Conservation (phyloP, 2,329 filamentous ascomycete genomes). For the Catunica adiposa region DNA sequence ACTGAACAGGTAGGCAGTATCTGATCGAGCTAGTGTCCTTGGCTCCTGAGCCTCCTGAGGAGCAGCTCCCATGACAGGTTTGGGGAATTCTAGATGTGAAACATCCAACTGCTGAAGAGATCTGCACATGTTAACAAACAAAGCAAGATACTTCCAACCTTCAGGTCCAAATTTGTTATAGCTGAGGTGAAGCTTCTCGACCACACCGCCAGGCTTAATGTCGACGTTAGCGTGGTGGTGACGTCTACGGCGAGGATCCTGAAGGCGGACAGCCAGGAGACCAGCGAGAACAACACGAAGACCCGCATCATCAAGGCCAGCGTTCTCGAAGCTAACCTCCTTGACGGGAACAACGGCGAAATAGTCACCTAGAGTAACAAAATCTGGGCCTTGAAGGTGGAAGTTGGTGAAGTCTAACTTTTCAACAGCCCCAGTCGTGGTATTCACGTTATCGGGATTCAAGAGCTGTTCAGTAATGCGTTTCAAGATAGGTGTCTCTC, state of each 20-base stretch:
- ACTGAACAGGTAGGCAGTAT: constrained; percentile 42
- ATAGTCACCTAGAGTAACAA: constrained; percentile 82
- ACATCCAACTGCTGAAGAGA: constrained; percentile 76
- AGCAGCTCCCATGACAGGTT: constrained; percentile 13
- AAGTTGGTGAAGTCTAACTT: constrained; percentile 75
- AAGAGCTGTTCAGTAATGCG: constrained; percentile 80
- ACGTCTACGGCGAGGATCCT: constrained; percentile 31
- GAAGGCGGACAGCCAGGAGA: constrained; percentile 60
- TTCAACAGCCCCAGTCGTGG: constrained; percentile 57
- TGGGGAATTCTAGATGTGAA: constrained; percentile 66
- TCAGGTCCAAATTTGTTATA: constrained; percentile 79
- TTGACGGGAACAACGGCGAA: constrained; percentile 82
- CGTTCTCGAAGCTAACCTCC: constrained; percentile 73
- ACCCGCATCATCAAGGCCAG: constrained; percentile 72
- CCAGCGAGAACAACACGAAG: constrained; percentile 75
- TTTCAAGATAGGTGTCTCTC: constrained; percentile 83
- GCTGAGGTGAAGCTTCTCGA: constrained; percentile 77
- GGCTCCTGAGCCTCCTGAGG: constrained; percentile 17
- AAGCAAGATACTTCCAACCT: constrained; percentile 79
- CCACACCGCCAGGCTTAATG: constrained; percentile 47
- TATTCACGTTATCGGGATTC: constrained; percentile 47
- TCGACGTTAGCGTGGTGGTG: constrained; percentile 20
- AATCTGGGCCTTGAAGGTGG: constrained; percentile 64
- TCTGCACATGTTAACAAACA: constrained; percentile 81
- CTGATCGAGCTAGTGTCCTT: constrained; percentile 33